Percentiles rank a stretch among this genome's conserved stretches.
phyloP scores from a whole-genome alignment of 2,329 filamentous ascomycete genomes.

The Fusarium circinatum region DNA sequence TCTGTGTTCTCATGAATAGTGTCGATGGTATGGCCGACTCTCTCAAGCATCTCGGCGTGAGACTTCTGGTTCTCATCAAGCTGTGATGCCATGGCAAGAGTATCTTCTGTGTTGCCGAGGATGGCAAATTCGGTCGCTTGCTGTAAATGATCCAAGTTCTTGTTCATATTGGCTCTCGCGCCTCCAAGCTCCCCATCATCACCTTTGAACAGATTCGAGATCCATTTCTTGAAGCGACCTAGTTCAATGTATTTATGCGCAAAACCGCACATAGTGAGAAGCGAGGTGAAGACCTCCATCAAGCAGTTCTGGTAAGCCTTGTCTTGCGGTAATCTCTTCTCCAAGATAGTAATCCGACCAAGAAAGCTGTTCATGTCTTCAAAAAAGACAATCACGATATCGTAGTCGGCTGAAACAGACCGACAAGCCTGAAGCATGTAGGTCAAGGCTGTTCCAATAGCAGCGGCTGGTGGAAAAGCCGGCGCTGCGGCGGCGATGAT shows the following conservation, averaged over 20 bases:
- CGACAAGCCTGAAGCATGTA: conserved; percentile 47
- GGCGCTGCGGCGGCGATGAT: conserved; percentile 44
- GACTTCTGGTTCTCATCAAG: conserved; percentile 42
- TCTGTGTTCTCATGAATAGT: conserved; percentile 43
- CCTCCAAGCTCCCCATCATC: conserved; percentile 46
- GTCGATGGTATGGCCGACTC: conserved; percentile 41
- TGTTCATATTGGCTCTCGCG: conserved; percentile 46
- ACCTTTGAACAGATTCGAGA: conserved; percentile 44
- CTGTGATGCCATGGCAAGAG: conserved; percentile 42
- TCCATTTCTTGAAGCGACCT: conserved; percentile 49
- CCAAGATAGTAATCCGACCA: conserved; percentile 47
- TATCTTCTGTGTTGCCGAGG: conserved; percentile 47
- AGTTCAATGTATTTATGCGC: conserved; percentile 50
- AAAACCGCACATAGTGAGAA: conserved; percentile 48
- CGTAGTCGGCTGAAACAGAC: conserved; percentile 51
- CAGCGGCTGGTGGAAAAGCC: conserved; percentile 47
- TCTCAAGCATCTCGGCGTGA: conserved; percentile 41
- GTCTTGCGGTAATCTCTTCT: conserved; percentile 45
- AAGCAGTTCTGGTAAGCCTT: conserved; percentile 48
- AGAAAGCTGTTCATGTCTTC: conserved; percentile 52
- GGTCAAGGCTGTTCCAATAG: conserved; percentile 49
- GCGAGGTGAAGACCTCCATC: conserved; percentile 51
- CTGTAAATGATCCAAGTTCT: conserved; percentile 42
- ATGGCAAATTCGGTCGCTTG: conserved; percentile 49
- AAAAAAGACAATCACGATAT: conserved; percentile 53